Conservation (phyloP, 2,329 filamentous ascomycete species). For the Chaetomium strumarium region DNA sequence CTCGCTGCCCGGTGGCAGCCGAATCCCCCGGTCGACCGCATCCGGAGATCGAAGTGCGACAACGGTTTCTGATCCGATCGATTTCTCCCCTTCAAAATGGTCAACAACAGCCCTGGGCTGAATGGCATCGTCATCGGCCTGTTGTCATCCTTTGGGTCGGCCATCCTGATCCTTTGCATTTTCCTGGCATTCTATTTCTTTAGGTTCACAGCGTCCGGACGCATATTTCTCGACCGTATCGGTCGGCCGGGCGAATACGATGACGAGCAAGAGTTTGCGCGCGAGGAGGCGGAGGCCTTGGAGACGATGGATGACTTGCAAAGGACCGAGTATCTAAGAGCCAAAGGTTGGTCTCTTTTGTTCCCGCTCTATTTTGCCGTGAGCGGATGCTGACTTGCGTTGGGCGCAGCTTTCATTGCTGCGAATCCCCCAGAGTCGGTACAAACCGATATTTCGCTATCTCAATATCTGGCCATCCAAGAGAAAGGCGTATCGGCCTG, state of each 20-base stretch:
- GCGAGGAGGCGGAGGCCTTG: conserved; percentile 91
- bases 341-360: conserved; percentile 64
- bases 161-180: conserved; percentile 73
- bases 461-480: conserved; percentile 95
- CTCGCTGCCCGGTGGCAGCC: conserved; percentile 9
- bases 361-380: not conserved
- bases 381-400: conserved; percentile 4
- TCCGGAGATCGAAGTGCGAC: not conserved
- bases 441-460: conserved; percentile 94
- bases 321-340: conserved; percentile 82
- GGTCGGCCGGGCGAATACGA: conserved; percentile 94
- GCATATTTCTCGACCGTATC: conserved; percentile 90
- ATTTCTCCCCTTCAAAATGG: conserved; percentile 15
- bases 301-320: conserved; percentile 94
- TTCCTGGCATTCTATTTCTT: conserved; percentile 88
- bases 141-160: conserved; percentile 88
- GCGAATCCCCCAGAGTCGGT: conserved; percentile 92
- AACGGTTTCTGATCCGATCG: not conserved
- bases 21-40: conserved; percentile 3
- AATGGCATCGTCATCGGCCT: conserved; percentile 90
- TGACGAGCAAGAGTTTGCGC: conserved; percentile 89
- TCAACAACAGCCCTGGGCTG: conserved; percentile 29
- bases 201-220: conserved; percentile 77
- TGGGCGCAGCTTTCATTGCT: conserved; percentile 74
- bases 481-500: conserved; percentile 99